Base-by-base conservation (phyloP, 1,284 basidiomycete species). In the Sanghuangporus sanghuang region DNA sequence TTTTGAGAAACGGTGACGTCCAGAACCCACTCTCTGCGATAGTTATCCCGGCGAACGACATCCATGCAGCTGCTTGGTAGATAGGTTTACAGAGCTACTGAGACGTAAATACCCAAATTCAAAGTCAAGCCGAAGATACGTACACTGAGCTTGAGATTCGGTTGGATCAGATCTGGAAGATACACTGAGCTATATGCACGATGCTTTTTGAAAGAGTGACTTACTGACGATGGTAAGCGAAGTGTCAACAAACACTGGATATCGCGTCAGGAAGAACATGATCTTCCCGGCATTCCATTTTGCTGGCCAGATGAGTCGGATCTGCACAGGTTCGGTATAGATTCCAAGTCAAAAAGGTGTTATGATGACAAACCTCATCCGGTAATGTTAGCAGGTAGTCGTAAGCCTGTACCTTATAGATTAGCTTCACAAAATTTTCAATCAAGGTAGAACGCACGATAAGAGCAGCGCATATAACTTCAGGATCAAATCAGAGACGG, bases 231-330 rank as follows among this genome's bases (percentile, higher is more conserved):
- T 11, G 7, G 54, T 18, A 3, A 64, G 27, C 9, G 49, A 23
- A 2, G 50, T 5, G 18, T 64, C 59, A 4, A 39, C 39, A 35
- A 64, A 64, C 5, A 48, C 59, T 5, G 44, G n/a, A 38, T 64
- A 64, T 9, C 63, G 63, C 23, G 53, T 61, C 21, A 61, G 32
- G 35, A 64, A 57, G 38, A 46, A 64, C 36, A 61, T n/a, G 14
- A 61, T 18, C 38, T 64, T 64, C 57, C 61, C 46, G 35, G 18
- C 55, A 18, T 48, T 57, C 61, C 61, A 62, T 56, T 62, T 62
- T 42, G 52, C 42, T 23, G 40, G 53, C 61, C 61, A 62, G 23
- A 62, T 57, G 39, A 62, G 61, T 46, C 61, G 61, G 18, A 62
- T 44, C 61, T 62, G n/a, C 42, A 23, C 3, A 16, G 16, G 14